Conservation (phyloP, 2,329 filamentous ascomycete genomes). For the Colletotrichum sp. region DNA sequence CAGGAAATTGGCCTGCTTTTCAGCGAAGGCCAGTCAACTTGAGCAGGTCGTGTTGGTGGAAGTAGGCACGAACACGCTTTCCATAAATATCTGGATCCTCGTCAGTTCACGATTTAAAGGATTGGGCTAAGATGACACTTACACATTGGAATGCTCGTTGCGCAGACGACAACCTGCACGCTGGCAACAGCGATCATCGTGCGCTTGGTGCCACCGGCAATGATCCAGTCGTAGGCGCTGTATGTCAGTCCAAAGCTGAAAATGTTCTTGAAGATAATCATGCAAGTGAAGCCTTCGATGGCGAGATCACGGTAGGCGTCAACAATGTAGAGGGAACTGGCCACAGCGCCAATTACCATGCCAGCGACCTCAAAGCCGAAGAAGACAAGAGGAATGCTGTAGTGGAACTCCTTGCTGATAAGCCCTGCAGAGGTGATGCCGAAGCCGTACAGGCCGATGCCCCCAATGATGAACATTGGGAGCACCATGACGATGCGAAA, state of each 20-base stretch:
- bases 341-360: conserved; percentile 91
- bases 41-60: conserved; percentile 76
- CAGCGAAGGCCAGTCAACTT: conserved; percentile 44
- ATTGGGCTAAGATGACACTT: conserved; percentile 46
- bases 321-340: conserved; percentile 85
- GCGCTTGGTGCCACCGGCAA: conserved; percentile 62
- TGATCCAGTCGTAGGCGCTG: conserved; percentile 84
- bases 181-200: conserved; percentile 75
- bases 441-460: conserved; percentile 84
- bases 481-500: conserved; percentile 85
- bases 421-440: conserved; percentile 73
- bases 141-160: conserved; percentile 79
- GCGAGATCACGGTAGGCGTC: conserved; percentile 89
- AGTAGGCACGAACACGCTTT: conserved; percentile 78
- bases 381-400: conserved; percentile 78
- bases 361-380: conserved; percentile 85
- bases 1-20: neutral
- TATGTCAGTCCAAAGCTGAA: conserved; percentile 88
- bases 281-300: conserved; percentile 87
- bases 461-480: conserved; percentile 80
- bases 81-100: conserved; percentile 70
- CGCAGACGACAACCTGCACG: conserved; percentile 79
- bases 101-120: neutral
- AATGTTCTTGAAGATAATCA: conserved; percentile 93
- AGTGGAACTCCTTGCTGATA: conserved; percentile 62